A percentile compares a stretch with the other conserved stretches of the same genome.
Evolutionary conservation across 2,329 filamentous ascomycete species (phyloP).

Genomic region (Diplodia intermedia): DNA sequence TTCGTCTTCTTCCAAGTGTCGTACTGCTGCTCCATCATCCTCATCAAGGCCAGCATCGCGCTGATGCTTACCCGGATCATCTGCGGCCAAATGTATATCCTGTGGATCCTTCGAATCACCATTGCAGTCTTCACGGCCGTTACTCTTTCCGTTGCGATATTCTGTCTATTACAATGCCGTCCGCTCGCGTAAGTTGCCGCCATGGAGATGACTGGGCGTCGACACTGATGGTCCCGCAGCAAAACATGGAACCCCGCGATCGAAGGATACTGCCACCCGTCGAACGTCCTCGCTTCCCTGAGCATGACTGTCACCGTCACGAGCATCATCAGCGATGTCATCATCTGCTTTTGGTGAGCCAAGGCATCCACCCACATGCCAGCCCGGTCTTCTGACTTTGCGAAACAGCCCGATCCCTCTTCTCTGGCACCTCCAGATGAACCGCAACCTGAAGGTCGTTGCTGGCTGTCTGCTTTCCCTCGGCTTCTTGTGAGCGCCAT

Average conservation of each 20-base stretch:
- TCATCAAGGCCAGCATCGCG: neutral
- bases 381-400: neutral
- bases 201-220: neutral
- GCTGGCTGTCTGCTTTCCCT: neutral
- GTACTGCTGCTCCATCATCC: neutral
- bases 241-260: neutral
- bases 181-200: neutral
- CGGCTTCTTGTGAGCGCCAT: neutral
- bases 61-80: neutral
- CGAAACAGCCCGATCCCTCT: neutral
- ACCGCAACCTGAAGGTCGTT: neutral
- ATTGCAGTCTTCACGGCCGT: neutral
- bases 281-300: neutral
- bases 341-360: neutral
- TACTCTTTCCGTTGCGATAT: neutral
- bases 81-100: neutral
- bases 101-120: neutral
- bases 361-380: neutral
- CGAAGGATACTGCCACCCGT: neutral
- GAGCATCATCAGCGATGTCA: neutral
- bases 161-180: neutral
- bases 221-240: neutral
- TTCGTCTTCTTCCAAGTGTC: neutral
- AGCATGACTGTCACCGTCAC: neutral
- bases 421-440: neutral